Conservation (phyloP, 768 basidiomycete species). For the Megacollybia marginata region DNA sequence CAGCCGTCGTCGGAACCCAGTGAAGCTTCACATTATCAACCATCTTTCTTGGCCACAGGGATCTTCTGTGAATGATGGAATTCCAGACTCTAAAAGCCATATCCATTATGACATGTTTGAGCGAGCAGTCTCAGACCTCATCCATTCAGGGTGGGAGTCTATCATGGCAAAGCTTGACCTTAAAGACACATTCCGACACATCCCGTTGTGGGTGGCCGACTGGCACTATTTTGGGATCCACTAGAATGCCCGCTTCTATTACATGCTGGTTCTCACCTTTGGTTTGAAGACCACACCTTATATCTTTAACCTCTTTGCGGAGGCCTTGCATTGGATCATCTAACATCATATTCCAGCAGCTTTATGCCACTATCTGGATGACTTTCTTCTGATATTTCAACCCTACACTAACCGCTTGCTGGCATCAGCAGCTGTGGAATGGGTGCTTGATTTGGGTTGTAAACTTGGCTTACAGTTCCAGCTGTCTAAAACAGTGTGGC, state of each 20-base stretch:
- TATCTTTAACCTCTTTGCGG: not conserved
- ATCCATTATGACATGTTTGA: conserved; percentile 24
- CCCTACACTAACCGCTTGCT: not conserved
- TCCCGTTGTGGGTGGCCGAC: conserved; percentile 21
- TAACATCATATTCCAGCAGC: conserved; percentile 21
- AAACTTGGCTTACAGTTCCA: conserved; percentile 24
- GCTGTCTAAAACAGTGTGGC: conserved; percentile 19
- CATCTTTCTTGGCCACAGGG: conserved; percentile 23
- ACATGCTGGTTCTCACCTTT: conserved; percentile 23
- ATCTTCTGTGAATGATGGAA: conserved; percentile 22
- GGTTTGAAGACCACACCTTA: conserved; percentile 14
- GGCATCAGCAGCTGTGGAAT: conserved; percentile 15
- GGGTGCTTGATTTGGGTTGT: conserved; percentile 19
- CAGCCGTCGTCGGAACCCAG: conserved; percentile 10
- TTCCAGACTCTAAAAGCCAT: conserved; percentile 19
- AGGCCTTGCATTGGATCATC: conserved; percentile 30
- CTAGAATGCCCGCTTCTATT: conserved; percentile 22
- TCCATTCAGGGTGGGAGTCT: conserved; percentile 15
- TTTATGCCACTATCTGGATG: conserved; percentile 27
- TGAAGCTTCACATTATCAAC: conserved; percentile 18
- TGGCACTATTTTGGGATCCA: conserved; percentile 25
- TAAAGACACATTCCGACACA: conserved; percentile 28
- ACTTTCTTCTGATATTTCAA: conserved; percentile 24
- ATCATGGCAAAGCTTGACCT: conserved; percentile 29
- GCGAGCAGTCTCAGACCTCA: conserved; percentile 15